phyloP scores from a whole-genome alignment of 805 yeast genomes.

The Saccharomycopsis oosterbeekiorum region DNA sequence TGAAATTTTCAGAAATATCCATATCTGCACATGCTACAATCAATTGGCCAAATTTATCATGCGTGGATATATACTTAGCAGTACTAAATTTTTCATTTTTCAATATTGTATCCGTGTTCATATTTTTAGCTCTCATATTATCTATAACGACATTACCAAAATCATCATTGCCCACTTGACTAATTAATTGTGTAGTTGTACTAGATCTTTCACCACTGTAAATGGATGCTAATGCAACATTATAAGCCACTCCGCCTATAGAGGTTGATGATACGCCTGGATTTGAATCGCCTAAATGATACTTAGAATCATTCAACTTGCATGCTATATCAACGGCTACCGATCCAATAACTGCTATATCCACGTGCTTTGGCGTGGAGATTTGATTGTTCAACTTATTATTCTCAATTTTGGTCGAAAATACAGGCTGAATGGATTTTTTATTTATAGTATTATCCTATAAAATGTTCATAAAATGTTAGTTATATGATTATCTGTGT shows the following conservation, averaged over 20 bases:
- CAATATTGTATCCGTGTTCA: conserved; percentile 32
- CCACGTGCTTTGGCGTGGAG: conserved; percentile 8
- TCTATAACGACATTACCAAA: conserved; percentile 31
- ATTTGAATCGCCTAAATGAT: conserved; percentile 51
- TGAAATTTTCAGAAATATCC: conserved; percentile 50
- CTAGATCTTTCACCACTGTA: conserved; percentile 25
- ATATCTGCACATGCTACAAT: conserved; percentile 78
- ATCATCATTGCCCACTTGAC: conserved; percentile 52
- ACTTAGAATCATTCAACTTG: conserved; percentile 28
- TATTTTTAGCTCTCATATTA: not conserved
- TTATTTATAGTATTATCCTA: not conserved
- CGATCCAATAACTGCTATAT: conserved; percentile 55
- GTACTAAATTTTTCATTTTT: conserved; percentile 30
- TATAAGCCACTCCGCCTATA: conserved; percentile 81
- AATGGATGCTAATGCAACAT: conserved; percentile 57
- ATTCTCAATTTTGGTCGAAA: not conserved
- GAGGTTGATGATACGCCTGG: conserved; percentile 52
- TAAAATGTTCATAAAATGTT: not conserved
- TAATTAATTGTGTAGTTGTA: conserved; percentile 34
- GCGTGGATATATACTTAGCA: conserved; percentile 68
- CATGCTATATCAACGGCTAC: conserved; percentile 68
- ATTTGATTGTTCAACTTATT: not conserved
- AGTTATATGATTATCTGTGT: not conserved
- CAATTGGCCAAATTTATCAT: conserved; percentile 51
- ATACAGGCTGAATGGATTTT: not conserved